Base-by-base conservation (phyloP, 2,329 filamentous ascomycete species). In the Teratosphaeria epicoccoides region DNA sequence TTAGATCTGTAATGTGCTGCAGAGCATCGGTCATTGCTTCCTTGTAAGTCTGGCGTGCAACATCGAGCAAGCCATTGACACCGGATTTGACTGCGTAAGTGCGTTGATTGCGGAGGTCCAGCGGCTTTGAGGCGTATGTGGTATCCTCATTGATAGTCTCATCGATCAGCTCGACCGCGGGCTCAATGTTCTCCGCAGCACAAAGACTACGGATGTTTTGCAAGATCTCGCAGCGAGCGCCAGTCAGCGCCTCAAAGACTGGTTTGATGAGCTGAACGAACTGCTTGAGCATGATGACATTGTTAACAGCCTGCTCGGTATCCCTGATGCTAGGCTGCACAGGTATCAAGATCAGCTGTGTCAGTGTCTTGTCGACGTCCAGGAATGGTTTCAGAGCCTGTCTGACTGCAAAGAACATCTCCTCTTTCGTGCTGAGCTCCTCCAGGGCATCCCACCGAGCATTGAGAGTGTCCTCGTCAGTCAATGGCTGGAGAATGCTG, bases 81-180 rank as follows among this genome's bases (percentile, higher is more conserved):
- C 88, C 87, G 45, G 88, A 82, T 78, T 85, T 93, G 26, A 97
- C 84, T 22, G 91, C 91, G 70, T 94, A 96, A 0, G 85, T 87
- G 56, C 91, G 78, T 65, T 97, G 91, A 55, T 96, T 95, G 12
- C 90, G 80, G 52, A 95, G 74, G 55, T 96, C 91, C 4, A 97
- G 75, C 0, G 93, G 85, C 22, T 84, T 81, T 46, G 78, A 87
- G 53, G 87, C 85, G 59, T 86, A 94, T 0, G 77, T 79, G 0
- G 89, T 87, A 64, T 95, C 87, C 7, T 86, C 79, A 57, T 97
- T 93, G 59, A 98, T 83, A 0, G 80, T 80, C 12, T 75, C 71
- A 44, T 79, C 71, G 49, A 98, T 89, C 1, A 85, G 69, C 2
- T 77, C 70, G 44, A 83, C 73, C 2, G 91, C 77, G 0, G 76